Percentiles rank a stretch among this genome's conserved stretches.
Evolutionary conservation across 2,329 filamentous ascomycete species (phyloP).

Genomic region (Ophiostoma australiae): DNA sequence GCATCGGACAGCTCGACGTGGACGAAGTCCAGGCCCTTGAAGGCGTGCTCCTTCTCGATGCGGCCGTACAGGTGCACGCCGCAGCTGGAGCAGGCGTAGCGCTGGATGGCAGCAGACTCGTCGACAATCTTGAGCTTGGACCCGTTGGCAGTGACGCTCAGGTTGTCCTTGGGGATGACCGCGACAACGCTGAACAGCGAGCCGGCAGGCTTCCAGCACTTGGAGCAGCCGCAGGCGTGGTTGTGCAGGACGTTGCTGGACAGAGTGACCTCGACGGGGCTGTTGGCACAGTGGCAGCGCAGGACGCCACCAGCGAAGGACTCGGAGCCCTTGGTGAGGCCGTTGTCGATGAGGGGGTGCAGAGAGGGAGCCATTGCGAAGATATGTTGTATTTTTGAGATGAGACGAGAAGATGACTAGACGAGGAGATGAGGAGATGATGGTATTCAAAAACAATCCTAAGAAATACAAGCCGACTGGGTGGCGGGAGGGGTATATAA

Average conservation of each 20-base stretch:
- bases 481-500: not conserved
- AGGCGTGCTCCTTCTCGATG: constrained; percentile 60
- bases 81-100: constrained; percentile 57
- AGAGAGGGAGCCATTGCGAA: constrained; percentile 37
- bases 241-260: constrained; percentile 59
- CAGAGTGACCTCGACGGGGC: constrained; percentile 55
- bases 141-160: constrained; percentile 53
- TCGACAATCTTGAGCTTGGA: constrained; percentile 56
- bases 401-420: not conserved
- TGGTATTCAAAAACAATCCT: not conserved
- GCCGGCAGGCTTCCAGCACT: constrained; percentile 65
- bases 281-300: constrained; percentile 53
- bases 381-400: not conserved
- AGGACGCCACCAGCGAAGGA: constrained; percentile 57
- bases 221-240: constrained; percentile 66
- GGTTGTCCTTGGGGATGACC: constrained; percentile 52
- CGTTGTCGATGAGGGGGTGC: constrained; percentile 60
- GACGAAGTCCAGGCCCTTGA: constrained; percentile 66
- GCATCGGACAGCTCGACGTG: constrained; percentile 56
- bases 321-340: constrained; percentile 50
- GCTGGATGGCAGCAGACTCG: constrained; percentile 52
- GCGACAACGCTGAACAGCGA: constrained; percentile 61
- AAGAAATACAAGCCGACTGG: not conserved
- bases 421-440: not conserved
- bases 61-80: constrained; percentile 60